Base-by-base conservation (phyloP, 2,329 filamentous ascomycete species). In the Sporothrix dimorphospora region DNA sequence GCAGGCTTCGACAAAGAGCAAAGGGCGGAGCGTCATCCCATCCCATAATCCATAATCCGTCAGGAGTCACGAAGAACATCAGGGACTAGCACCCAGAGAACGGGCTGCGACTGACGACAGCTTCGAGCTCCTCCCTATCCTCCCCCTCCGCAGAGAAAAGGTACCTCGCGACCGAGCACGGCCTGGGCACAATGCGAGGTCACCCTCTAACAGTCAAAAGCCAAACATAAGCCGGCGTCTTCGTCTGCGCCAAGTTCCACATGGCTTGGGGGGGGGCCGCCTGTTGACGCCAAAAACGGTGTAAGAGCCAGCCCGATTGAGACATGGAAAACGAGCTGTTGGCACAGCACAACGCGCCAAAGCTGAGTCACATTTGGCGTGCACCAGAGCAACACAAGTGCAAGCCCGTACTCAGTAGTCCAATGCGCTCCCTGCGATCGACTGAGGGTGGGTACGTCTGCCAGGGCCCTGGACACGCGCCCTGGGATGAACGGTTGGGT, bases 311-410 rank as follows among this genome's bases (percentile, higher is more conserved):
- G 16, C 69, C 69, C 53, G 51, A 68, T 71, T 51, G 61, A 71
- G 63, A 67, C 61, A 68, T 55, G 34, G 16, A 40, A 71, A 61
- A 51, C 70, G 70, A 61, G 12, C 57, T 42, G n/a, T 42, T 63
- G 55, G 57, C 45, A 21, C 51, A 27, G 63, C 38, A 47, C 30
- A 51, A 51, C 51, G 40, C 61, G 42, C 42, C 16, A n/a, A 51
- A 68, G 59, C 68, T 72, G 71, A 72, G 71, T 72, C 71, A 72
- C 71, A 53, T 30, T 57, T 59, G 21, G 65, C 65, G 53, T 19
- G 27, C 66, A 69, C 6, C 6, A 24, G 14, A 57, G 53, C 53
- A 57, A 55, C 14, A 59, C 55, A 30, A 24, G 55, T 19, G 19
- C 55, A 51, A 51, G 19, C 21, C 49, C 21, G 21, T 55, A 24